These are phyloP conservation scores for Termitomyces eurrhizus DNA, from an alignment of 768 basidiomycete species.

Conservation along the genomic window DNA sequence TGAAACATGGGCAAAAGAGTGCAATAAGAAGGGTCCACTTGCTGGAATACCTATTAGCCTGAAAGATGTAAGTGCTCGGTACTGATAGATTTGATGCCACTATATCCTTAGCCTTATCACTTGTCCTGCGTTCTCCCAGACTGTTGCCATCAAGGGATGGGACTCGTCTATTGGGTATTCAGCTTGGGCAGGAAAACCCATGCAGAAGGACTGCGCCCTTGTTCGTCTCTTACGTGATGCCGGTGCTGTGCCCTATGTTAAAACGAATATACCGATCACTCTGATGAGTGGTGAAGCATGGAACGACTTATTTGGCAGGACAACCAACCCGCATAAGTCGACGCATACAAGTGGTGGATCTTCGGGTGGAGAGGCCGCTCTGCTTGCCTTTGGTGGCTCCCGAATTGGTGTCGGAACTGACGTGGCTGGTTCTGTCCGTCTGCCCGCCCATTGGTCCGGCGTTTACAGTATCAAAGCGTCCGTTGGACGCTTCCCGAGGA, in stretches of 20 bases:
- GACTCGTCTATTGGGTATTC: constrained; percentile 62
- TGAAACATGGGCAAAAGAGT: constrained; percentile 28
- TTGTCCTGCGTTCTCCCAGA: constrained; percentile 24
- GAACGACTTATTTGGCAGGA: constrained; percentile 56
- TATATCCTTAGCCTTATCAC: background rate
- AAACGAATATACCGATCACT: constrained; percentile 61
- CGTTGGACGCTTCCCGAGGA: constrained; percentile 42
- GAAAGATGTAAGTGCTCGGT: constrained; percentile 35
- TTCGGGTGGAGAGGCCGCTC: constrained; percentile 62
- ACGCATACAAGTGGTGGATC: constrained; percentile 62
- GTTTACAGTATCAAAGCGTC: constrained; percentile 55
- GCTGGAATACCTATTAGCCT: constrained; percentile 54
- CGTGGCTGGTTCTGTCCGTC: constrained; percentile 65
- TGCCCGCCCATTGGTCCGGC: constrained; percentile 64
- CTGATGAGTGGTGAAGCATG: constrained; percentile 55
- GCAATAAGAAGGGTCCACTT: constrained; percentile 32
- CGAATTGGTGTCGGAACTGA: constrained; percentile 66
- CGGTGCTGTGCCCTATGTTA: constrained; percentile 63
- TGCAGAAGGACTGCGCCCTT: constrained; percentile 42
- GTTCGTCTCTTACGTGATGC: constrained; percentile 53
- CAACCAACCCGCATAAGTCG: constrained; percentile 57
- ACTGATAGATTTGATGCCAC: constrained; percentile 7
- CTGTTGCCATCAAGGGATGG: constrained; percentile 48
- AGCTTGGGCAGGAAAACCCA: constrained; percentile 40
- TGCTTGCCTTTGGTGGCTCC: constrained; percentile 57